Evolutionary conservation across 2,329 filamentous ascomycete species (phyloP), one percentile per base, ranked within the genome.

Genomic region (Remersonia thermophila): DNA sequence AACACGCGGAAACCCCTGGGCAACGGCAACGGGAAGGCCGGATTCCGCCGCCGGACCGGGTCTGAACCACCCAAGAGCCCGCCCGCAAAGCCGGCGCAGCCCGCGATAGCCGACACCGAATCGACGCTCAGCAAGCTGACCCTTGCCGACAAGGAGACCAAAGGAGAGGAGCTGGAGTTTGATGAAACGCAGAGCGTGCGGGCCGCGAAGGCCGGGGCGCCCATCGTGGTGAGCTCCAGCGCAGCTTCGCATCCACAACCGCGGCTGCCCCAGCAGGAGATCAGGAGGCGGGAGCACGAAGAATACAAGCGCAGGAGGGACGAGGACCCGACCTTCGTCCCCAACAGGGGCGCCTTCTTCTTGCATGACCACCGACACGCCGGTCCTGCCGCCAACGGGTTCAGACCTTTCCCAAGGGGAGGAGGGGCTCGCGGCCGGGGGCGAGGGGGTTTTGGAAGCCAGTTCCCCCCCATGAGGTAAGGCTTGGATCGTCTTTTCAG

Each of bases 261-360:
- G 33, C 64, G 69, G 45, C 76, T 79, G 51, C 68, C 71, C 25
- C 63, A 73, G 40, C 71, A 72, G 36, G 82, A 91, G 44, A 71
- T 76, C 46, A 78, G 83, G 57, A 77, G 83, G 46, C 77, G 82
- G 48, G 87, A 95, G 53, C 84, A 93, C 51, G 86, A 94, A 46
- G 84, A 93, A 53, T 93, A 93, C 62, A 78, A 80, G 61, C 84
- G 81, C 61, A 83, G 83, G 57, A 74, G 84, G 49, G 85, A 93
- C 54, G 78, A 84, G 49, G 85, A 94, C 56, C 89, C 89, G 26
- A 78, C 87, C 9, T 94, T 94, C 60, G 89, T 95, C 37, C 89
- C 91, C 36, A 95, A 93, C 53, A 71, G 89, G 47, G 91, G 91
- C 40, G 80, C 83, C 43, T 96, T 96, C 66, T 96, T 95, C 64